A percentile compares a stretch with the other conserved stretches of the same genome.
These are phyloP conservation scores for Aureobasidium sp. DNA, from an alignment of 2,329 filamentous ascomycete species.

Conservation along the genomic window DNA sequence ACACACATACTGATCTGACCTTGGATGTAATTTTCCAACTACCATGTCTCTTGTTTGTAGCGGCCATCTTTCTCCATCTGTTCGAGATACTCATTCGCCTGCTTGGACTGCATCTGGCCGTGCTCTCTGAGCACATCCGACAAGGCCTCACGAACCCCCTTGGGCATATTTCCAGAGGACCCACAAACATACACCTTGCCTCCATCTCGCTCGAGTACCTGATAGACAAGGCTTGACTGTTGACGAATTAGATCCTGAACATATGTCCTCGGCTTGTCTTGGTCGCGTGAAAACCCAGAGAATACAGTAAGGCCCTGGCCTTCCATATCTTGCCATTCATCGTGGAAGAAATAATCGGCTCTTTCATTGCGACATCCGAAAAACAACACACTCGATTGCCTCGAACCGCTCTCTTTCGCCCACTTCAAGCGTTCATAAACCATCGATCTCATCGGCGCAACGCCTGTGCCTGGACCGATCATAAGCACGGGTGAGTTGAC, in stretches of 20 bases:
- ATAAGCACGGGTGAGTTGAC: constrained; percentile 59
- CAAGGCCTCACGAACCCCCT: constrained; percentile 59
- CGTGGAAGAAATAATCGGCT: constrained; percentile 73
- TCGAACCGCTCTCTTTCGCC: constrained; percentile 22
- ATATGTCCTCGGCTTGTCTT: constrained; percentile 55
- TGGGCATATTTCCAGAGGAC: constrained; percentile 64
- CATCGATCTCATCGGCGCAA: constrained; percentile 76
- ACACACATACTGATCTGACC: not conserved
- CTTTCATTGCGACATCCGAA: constrained; percentile 72
- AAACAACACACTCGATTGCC: constrained; percentile 54
- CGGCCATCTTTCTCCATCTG: constrained; percentile 55
- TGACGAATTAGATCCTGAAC: constrained; percentile 58
- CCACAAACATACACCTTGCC: constrained; percentile 55
- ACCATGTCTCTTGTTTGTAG: constrained; percentile 68
- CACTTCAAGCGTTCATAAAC: constrained; percentile 60
- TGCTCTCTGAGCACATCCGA: constrained; percentile 49
- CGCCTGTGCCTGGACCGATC: constrained; percentile 77
- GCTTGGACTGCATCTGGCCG: constrained; percentile 36
- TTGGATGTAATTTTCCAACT: not conserved
- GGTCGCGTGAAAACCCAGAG: constrained; percentile 66
- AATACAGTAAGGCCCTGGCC: constrained; percentile 46
- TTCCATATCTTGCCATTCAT: constrained; percentile 60
- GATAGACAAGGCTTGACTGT: constrained; percentile 43
- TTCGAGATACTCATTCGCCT: constrained; percentile 50
- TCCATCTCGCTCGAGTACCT: constrained; percentile 43